These are phyloP conservation scores for Tilletia walkeri DNA, from an alignment of 1,284 basidiomycete species.

Conservation along the genomic window DNA sequence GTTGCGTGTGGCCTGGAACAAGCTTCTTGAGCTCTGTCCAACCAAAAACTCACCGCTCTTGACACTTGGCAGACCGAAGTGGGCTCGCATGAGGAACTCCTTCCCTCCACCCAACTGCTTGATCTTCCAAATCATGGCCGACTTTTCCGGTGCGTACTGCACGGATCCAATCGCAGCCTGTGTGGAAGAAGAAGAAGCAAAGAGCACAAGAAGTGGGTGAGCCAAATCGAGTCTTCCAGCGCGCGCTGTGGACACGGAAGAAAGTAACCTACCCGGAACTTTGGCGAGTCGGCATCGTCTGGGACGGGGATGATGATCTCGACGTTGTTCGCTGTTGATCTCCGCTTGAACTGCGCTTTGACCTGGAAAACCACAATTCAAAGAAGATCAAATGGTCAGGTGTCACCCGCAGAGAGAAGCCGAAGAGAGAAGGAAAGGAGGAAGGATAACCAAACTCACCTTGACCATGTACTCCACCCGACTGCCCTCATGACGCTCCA, in stretches of 20 bases:
- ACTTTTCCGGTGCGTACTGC: constrained; percentile 53
- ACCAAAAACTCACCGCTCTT: constrained; percentile 31
- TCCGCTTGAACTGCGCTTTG: constrained; percentile 94
- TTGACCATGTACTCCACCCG: constrained; percentile 98
- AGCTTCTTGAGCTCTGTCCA: too few species aligned
- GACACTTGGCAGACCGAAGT: constrained; percentile 55
- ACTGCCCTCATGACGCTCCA: constrained; percentile 89
- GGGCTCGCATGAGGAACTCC: constrained; percentile 55
- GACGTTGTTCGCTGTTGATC: constrained; percentile 95
- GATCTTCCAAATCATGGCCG: constrained; percentile 56
- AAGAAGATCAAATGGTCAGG: neutral
- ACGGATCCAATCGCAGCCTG: constrained; percentile 48
- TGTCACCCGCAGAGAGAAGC: neutral
- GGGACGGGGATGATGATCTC: constrained; percentile 97
- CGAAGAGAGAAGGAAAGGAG: constrained; percentile 21
- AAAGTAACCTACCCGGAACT: constrained; percentile 66
- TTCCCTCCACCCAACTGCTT: constrained; percentile 54
- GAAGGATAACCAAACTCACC: constrained; percentile 22
- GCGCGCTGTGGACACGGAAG: neutral
- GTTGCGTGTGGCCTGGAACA: too few species aligned
- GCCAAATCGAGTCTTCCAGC: neutral
- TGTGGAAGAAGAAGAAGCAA: neutral
- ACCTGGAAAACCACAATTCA: constrained; percentile 57
- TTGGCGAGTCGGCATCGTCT: constrained; percentile 96
- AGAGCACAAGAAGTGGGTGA: neutral